Evolutionary conservation across 2,329 filamentous ascomycete genomes (phyloP).

Genomic region (Blumeriella jaapii): DNA sequence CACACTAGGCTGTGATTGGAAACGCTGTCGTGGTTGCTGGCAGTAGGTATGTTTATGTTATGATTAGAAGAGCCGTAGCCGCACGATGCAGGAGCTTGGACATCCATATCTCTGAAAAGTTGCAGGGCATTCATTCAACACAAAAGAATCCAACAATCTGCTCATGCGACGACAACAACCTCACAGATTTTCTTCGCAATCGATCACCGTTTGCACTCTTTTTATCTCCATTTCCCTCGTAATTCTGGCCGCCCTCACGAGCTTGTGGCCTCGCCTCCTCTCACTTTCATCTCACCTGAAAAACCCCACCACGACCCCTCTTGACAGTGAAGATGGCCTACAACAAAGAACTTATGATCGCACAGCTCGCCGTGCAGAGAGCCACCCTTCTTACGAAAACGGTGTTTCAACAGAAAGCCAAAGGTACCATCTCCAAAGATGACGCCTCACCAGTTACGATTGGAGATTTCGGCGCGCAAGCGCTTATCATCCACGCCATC

Average conservation of each 20-base stretch:
- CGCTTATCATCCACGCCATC: constrained; percentile 85
- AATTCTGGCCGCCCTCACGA: constrained; percentile 23
- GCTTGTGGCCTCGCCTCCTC: constrained; percentile 22
- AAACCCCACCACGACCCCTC: constrained; percentile 9
- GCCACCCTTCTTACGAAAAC: constrained; percentile 64
- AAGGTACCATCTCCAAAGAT: constrained; percentile 87
- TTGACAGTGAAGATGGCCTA: constrained; percentile 35
- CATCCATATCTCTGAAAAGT: too few species aligned
- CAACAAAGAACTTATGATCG: constrained; percentile 67
- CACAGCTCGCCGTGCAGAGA: constrained; percentile 80
- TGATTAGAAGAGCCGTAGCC: too few species aligned
- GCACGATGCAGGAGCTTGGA: too few species aligned
- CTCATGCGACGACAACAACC: constrained; percentile 1
- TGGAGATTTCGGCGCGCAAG: constrained; percentile 95
- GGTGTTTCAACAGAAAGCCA: constrained; percentile 79
- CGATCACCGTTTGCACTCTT: constrained; percentile 12
- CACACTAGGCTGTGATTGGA: too few species aligned
- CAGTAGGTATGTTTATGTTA: background rate
- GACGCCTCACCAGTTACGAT: constrained; percentile 96
- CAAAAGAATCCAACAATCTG: too few species aligned
- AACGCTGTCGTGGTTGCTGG: too few species aligned
- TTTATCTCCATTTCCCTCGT: constrained; percentile 20
- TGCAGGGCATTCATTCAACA: too few species aligned
- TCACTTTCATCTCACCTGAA: constrained; percentile 24
- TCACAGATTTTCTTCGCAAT: background rate